Evolutionary conservation across 148 eudicot species (phyloP).

Genomic region (Drosera capensis): DNA sequence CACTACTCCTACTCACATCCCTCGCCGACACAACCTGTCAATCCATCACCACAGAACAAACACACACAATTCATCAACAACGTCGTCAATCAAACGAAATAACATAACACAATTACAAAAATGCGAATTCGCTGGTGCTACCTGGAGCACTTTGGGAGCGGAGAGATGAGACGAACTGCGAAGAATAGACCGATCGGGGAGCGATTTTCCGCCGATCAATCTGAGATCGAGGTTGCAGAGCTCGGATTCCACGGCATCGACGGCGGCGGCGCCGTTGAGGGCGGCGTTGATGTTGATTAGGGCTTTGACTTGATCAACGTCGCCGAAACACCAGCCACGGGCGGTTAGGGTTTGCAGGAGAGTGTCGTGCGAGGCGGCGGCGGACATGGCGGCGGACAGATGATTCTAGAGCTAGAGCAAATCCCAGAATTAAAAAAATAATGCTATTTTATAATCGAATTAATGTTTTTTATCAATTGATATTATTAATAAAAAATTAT

Average conservation of each 20-base stretch:
- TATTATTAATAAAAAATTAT: too few species aligned
- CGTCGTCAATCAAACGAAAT: conserved; percentile 2
- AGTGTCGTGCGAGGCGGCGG: conserved; percentile 17
- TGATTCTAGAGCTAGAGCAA: too few species aligned
- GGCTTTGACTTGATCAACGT: conserved; percentile 29
- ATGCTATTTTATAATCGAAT: too few species aligned
- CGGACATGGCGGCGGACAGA: too few species aligned
- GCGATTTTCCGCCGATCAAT: conserved; percentile 50
- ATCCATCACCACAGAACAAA: too few species aligned
- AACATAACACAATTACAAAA: conserved; percentile 2
- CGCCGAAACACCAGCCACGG: conserved; percentile 60
- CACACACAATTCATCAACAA: background rate
- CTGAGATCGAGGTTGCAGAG: conserved; percentile 54
- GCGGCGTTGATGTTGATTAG: conserved; percentile 27
- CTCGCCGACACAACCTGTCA: conserved; percentile 46
- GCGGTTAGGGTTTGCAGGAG: conserved; percentile 24
- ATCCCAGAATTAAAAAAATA: too few species aligned
- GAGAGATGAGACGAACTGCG: conserved; percentile 38
- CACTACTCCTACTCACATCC: conserved; percentile 63
- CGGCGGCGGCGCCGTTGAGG: conserved; percentile 13
- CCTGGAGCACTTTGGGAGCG: conserved; percentile 75
- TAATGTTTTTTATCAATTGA: too few species aligned
- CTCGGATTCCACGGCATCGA: conserved; percentile 45
- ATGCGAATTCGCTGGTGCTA: background rate
- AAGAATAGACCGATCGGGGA: conserved; percentile 44